phyloP scores from a whole-genome alignment of 2,329 filamentous ascomycete species.

The Helotiales sp. region DNA sequence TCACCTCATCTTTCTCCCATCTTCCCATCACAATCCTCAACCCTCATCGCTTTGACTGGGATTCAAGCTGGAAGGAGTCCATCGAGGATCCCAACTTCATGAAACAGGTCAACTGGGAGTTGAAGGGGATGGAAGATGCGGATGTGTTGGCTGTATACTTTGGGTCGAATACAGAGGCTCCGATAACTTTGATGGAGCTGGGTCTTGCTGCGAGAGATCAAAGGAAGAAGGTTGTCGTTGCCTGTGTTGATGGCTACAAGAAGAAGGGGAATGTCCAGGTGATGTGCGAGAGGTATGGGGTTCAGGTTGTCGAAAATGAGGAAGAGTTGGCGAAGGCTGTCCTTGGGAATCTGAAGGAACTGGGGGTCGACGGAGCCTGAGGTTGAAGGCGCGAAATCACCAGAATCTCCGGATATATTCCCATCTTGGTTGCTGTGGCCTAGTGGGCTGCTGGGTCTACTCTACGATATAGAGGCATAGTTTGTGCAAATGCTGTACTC shows the following conservation, averaged over 20 bases:
- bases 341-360: conserved; percentile 16
- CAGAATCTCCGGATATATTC: neutral
- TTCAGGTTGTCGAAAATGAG: conserved; percentile 45
- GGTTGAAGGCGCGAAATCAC: neutral
- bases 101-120: conserved; percentile 62
- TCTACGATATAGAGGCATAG: too few relatives aligned
- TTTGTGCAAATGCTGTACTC: too few relatives aligned
- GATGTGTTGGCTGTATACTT: conserved; percentile 59
- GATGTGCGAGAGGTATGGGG: conserved; percentile 49
- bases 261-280: conserved; percentile 63
- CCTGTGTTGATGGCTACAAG: conserved; percentile 47
- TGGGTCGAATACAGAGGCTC: conserved; percentile 50
- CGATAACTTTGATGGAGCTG: conserved; percentile 60
- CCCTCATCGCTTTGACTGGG: conserved; percentile 58
- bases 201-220: conserved; percentile 48
- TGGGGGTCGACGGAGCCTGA: neutral
- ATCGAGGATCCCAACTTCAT: conserved; percentile 47
- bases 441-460: neutral
- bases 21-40: conserved; percentile 56
- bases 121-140: conserved; percentile 53
- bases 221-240: conserved; percentile 53
- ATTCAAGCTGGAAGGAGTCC: conserved; percentile 52
- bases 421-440: neutral
- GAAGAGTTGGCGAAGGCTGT: conserved; percentile 42
- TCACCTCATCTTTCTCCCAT: conserved; percentile 43